Conservation (phyloP, 169 alveolate species). For the Plasmodium vinckei region DNA sequence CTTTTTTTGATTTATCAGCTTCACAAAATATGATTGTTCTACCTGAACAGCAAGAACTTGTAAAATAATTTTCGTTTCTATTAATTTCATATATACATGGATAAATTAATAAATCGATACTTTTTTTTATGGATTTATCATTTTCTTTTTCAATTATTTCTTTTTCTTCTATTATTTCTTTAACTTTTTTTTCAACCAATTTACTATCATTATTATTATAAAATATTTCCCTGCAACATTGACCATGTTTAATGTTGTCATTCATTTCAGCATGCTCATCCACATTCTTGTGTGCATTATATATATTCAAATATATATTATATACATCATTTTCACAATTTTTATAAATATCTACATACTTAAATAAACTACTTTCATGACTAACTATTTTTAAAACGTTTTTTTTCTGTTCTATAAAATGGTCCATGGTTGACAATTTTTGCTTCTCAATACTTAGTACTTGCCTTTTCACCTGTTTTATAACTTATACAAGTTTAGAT, state of each 20-base stretch:
- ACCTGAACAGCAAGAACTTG: slow-evolving; percentile 86
- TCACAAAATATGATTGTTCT: slow-evolving; percentile 78
- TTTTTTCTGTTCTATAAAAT: slow-evolving; percentile 22
- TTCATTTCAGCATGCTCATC: not conserved
- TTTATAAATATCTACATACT: slow-evolving; percentile 27
- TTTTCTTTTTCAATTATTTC: slow-evolving; percentile 9
- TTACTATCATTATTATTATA: not conserved
- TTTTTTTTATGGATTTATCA: slow-evolving; percentile 83
- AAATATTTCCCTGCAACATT: not conserved
- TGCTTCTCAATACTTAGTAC: not conserved
- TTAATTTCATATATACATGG: slow-evolving; percentile 79
- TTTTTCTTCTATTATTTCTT: slow-evolving; percentile 33
- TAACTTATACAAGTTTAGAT: not conserved
- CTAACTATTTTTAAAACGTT: slow-evolving; percentile 18
- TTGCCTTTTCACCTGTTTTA: not conserved
- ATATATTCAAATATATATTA: slow-evolving; percentile 39
- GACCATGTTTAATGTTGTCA: not conserved
- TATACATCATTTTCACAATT: slow-evolving; percentile 29
- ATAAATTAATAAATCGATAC: slow-evolving; percentile 79
- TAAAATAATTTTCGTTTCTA: slow-evolving; percentile 76
- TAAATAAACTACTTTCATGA: slow-evolving; percentile 2
- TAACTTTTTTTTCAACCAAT: slow-evolving; percentile 18
- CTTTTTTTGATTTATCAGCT: not conserved
- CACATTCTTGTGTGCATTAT: not conserved
- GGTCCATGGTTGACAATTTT: slow-evolving; percentile 13